phyloP scores from a whole-genome alignment of 2,329 filamentous ascomycete species.

The Ascochyta clinopodiicola region DNA sequence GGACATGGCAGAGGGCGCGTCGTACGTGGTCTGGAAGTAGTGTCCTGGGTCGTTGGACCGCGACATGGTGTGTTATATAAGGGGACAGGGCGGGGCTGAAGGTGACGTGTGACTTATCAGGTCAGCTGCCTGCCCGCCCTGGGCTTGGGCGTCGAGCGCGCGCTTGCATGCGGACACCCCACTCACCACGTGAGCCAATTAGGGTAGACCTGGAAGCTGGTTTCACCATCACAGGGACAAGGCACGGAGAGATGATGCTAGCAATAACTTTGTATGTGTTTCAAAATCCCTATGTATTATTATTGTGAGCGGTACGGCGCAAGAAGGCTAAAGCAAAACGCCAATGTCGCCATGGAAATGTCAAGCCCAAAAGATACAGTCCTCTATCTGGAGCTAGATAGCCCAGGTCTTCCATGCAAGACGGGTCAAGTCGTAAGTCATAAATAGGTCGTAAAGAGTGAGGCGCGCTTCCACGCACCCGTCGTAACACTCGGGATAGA shows the following conservation, averaged over 20 bases:
- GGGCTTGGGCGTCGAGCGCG: constrained; percentile 1
- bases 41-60: constrained; percentile 69
- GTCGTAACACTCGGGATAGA: constrained; percentile 46
- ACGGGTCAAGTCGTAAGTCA: constrained; percentile 39
- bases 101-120: constrained; percentile 19
- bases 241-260: not conserved
- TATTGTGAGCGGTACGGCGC: constrained; percentile 16
- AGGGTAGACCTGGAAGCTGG: not conserved
- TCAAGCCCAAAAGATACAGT: constrained; percentile 10
- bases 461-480: constrained; percentile 40
- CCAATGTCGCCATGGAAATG: constrained; percentile 12
- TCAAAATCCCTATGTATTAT: constrained; percentile 17
- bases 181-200: not conserved
- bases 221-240: constrained; percentile 6
- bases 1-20: constrained; percentile 15
- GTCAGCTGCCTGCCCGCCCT: constrained; percentile 7
- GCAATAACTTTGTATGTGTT: constrained; percentile 11
- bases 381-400: constrained; percentile 15
- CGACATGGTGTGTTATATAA: constrained; percentile 40
- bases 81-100: constrained; percentile 11
- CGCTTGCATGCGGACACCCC: constrained; percentile 8
- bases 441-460: constrained; percentile 47
- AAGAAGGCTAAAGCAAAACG: constrained; percentile 15
- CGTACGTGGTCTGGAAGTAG: constrained; percentile 93
- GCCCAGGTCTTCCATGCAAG: constrained; percentile 15